These are phyloP conservation scores for Cylindrotheca fusiformis DNA, from an alignment of 108 stramenopile genomes.

Conservation along the genomic window DNA sequence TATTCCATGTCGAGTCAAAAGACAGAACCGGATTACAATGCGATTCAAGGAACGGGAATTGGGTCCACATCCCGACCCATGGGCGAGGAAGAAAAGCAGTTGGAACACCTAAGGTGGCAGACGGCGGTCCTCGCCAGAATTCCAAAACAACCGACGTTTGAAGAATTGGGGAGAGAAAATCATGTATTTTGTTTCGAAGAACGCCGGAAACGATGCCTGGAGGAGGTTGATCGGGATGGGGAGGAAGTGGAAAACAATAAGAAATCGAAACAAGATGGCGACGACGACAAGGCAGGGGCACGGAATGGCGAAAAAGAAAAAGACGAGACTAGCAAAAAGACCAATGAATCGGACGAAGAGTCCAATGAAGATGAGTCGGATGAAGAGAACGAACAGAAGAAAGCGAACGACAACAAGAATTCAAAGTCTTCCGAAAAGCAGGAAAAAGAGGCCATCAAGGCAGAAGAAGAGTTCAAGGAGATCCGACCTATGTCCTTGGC, in stretches of 20 bases:
- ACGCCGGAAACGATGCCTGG: constrained; percentile 37
- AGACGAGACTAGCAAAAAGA: constrained; percentile 5
- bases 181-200: constrained; percentile 61
- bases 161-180: constrained; percentile 58
- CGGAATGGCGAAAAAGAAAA: not conserved
- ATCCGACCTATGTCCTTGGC: constrained; percentile 52
- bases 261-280: not conserved
- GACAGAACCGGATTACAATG: constrained; percentile 18
- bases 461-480: constrained; percentile 16
- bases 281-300: constrained; percentile 1
- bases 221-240: constrained; percentile 20
- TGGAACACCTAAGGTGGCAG: constrained; percentile 66
- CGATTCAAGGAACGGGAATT: constrained; percentile 32
- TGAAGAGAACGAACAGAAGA: constrained; percentile 12
- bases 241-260: constrained; percentile 10
- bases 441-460: constrained; percentile 11
- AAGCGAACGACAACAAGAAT: constrained; percentile 15
- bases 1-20: constrained; percentile 19
- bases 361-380: constrained; percentile 16
- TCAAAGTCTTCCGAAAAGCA: not conserved
- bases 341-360: constrained; percentile 11
- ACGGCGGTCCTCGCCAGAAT: constrained; percentile 50
- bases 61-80: constrained; percentile 30
- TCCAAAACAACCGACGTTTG: constrained; percentile 71
- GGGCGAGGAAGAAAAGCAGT: constrained; percentile 38